Percentiles rank a stretch among this genome's conserved stretches.
Conservation (phyloP, 495 filamentous ascomycete species). For the Chaetomium fimeti region DNA sequence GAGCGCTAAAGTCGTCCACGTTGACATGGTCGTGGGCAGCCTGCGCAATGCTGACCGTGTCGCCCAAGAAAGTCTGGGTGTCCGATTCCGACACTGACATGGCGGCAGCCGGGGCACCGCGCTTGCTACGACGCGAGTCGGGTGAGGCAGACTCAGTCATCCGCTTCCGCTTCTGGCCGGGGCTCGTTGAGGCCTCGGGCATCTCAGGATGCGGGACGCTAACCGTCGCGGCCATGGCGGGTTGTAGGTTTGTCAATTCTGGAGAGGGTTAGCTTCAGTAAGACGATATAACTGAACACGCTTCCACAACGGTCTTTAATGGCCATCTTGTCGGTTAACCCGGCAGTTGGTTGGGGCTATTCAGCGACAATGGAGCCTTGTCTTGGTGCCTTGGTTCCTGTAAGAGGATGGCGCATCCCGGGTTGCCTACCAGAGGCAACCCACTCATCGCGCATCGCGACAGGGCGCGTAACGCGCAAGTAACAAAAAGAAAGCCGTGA, state of each 20-base stretch:
- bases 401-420: not conserved
- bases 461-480: constrained; percentile 13
- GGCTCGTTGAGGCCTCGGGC: constrained; percentile 31
- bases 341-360: not conserved
- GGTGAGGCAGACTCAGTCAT: constrained; percentile 43
- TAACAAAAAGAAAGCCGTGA: not conserved
- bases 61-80: constrained; percentile 45
- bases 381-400: not conserved
- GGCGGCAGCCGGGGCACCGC: constrained; percentile 41
- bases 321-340: not conserved
- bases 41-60: constrained; percentile 49
- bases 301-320: not conserved
- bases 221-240: constrained; percentile 45
- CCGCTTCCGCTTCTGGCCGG: constrained; percentile 51
- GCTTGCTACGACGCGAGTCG: constrained; percentile 47
- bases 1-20: constrained; percentile 49
- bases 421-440: not conserved
- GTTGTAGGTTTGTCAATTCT: constrained; percentile 26
- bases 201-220: constrained; percentile 44
- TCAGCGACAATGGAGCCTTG: not conserved
- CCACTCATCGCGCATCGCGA: not conserved
- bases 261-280: constrained; percentile 11
- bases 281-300: not conserved
- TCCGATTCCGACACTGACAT: constrained; percentile 41
- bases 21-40: constrained; percentile 44